Percentiles rank a stretch among this genome's conserved stretches.
These are phyloP conservation scores for Globisporangium emineosum DNA, from an alignment of 352 stramenopile species.

Conservation along the genomic window DNA sequence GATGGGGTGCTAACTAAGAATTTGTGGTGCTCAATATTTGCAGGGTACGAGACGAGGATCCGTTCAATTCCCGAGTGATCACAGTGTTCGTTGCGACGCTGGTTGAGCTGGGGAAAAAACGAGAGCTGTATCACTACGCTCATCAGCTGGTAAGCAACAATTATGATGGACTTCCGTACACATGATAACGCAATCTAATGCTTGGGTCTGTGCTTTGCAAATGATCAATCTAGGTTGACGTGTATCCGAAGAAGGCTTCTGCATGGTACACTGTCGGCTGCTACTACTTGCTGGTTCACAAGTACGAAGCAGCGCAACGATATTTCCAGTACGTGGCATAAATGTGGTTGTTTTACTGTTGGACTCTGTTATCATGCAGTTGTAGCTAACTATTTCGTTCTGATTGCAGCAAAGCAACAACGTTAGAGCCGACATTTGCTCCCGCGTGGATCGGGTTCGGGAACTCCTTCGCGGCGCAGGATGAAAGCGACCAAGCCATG, in stretches of 20 bases:
- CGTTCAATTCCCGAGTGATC: slow-evolving; percentile 80
- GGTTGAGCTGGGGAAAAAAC: slow-evolving; percentile 91
- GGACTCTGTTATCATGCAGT: background rate
- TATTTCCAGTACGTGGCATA: slow-evolving; percentile 90
- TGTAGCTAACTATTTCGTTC: background rate
- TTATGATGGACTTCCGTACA: background rate
- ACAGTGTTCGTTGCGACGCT: slow-evolving; percentile 88
- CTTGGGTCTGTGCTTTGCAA: background rate
- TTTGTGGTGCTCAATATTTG: background rate
- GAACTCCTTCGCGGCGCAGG: slow-evolving; percentile 95
- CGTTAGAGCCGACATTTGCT: slow-evolving; percentile 89
- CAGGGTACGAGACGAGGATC: slow-evolving; percentile 71
- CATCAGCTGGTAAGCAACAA: slow-evolving; percentile 85
- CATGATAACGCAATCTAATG: too few relatives aligned
- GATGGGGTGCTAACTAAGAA: slow-evolving; percentile 2
- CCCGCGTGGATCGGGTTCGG: slow-evolving; percentile 97
- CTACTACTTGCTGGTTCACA: slow-evolving; percentile 95
- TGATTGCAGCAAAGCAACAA: slow-evolving; percentile 82
- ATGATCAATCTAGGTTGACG: slow-evolving; percentile 69
- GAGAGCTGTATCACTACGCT: slow-evolving; percentile 93
- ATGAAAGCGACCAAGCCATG: slow-evolving; percentile 98
- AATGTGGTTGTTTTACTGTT: background rate
- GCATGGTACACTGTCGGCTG: slow-evolving; percentile 96
- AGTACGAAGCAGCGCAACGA: slow-evolving; percentile 93
- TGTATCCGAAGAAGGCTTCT: slow-evolving; percentile 90